Evolutionary conservation across 139 green algal species (phyloP), one percentile per base, ranked within the genome.

Genomic region (Picochlorum sp.): DNA sequence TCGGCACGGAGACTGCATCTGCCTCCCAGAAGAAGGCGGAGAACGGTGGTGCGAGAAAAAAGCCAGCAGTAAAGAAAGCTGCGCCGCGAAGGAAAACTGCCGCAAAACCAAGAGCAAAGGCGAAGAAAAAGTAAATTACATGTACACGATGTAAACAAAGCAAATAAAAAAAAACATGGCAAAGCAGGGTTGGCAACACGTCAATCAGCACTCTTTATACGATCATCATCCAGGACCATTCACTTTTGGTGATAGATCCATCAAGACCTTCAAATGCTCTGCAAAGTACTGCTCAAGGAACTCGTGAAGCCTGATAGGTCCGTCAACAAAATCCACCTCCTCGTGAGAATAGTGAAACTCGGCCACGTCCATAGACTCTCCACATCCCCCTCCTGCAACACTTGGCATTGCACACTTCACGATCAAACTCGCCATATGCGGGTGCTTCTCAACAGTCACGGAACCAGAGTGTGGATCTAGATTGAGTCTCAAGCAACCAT

Each of bases 241-340:
- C 8, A 41, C 34, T 41, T 54, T 21, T 34, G 58, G 58, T 8
- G 20, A 18, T 23, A 65, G 21, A 59, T 65, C 58, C 21, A 59
- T 18, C 23, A 45, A 4, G 15, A 65, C 58, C 15, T 65, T 65
- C 6, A 65, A 26, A 32, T 65, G 58, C 11, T 50, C 57, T 8
- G 58, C 58, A 18, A 65, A 52, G 21, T 65, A 23, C 20, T 65
- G n/a, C 13, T 65, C 58, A 28, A 65, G 23, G 21, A 32, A 65
- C 58, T 59, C 21, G 10, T 59, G 58, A 28, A 65, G 23, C 23
- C n/a, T 26, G 8, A 57, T 14, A 28, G 20, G n/a, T 20, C 58
- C 44, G 28, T 50, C 58, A 15, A 59, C 11, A 50, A 65, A 65
- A 23, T 65, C 58, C 8, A 18, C 58, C 57, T 65, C 21, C 21